Percentiles rank a stretch among this genome's conserved stretches.
phyloP scores from a whole-genome alignment of 345 rosid genomes.

The Gossypium turneri region DNA sequence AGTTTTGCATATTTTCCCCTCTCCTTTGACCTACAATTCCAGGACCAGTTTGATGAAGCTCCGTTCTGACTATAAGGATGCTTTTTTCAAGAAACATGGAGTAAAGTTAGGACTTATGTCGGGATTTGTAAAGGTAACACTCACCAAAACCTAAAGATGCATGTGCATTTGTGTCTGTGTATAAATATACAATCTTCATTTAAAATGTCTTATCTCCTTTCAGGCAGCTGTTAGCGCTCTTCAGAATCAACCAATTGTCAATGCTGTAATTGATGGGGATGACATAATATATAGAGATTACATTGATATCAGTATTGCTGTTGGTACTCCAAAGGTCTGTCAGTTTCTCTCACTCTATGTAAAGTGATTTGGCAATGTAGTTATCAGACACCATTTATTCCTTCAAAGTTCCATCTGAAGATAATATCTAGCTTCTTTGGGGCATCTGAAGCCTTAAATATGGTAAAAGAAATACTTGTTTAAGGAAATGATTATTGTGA shows the following conservation, averaged over 20 bases:
- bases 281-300: constrained; percentile 96
- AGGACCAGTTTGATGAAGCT: constrained; percentile 99
- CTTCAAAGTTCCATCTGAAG: not conserved
- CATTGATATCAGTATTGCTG: constrained; percentile 83
- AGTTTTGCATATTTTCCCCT: not conserved
- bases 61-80: constrained; percentile 92
- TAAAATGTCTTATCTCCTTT: constrained; percentile 10
- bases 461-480: not conserved
- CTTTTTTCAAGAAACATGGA: constrained; percentile 86
- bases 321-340: constrained; percentile 84
- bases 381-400: not conserved
- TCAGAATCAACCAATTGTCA: constrained; percentile 82
- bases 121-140: constrained; percentile 74
- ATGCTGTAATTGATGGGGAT: constrained; percentile 98
- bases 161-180: not conserved
- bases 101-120: constrained; percentile 97
- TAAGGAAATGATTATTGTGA: not conserved
- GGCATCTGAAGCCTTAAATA: not conserved
- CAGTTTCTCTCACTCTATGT: not conserved
- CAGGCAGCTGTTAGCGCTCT: constrained; percentile 98
- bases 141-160: not conserved
- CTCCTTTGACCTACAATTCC: constrained; percentile 12
- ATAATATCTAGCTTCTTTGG: not conserved
- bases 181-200: not conserved
- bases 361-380: not conserved